Conservation (phyloP, 202 grass and related monocot genomes). For the Tripidium arundinaceum region DNA sequence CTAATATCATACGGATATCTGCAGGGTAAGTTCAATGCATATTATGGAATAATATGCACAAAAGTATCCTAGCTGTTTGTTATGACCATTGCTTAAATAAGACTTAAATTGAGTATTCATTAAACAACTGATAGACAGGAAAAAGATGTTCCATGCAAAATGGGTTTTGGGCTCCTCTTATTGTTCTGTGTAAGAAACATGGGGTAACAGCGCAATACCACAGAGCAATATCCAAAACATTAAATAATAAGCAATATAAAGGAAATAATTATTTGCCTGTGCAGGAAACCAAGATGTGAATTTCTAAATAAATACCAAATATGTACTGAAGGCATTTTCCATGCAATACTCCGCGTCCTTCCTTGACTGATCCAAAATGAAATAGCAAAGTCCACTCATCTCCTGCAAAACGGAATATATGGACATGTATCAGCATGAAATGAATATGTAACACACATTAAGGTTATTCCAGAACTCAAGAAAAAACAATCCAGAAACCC, state of each 20-base stretch:
- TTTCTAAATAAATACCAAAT: conserved; percentile 62
- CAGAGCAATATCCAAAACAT: neutral
- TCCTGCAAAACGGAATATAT: conserved; percentile 56
- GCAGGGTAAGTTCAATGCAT: neutral
- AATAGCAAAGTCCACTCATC: conserved; percentile 92
- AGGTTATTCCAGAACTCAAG: conserved; percentile 18
- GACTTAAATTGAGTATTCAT: neutral
- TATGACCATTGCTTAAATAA: neutral
- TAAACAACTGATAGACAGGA: neutral
- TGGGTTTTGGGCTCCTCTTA: neutral
- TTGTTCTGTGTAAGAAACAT: neutral
- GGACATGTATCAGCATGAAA: neutral
- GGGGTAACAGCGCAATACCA: conserved; percentile 1
- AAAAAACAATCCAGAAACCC: conserved; percentile 4
- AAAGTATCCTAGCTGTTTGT: conserved; percentile 3
- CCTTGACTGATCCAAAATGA: conserved; percentile 98
- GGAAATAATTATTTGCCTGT: neutral
- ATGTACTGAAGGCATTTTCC: conserved; percentile 91
- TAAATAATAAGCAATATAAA: conserved; percentile 11
- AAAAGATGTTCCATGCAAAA: neutral
- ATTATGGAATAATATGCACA: neutral
- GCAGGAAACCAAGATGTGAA: conserved; percentile 22
- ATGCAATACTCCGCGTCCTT: conserved; percentile 96
- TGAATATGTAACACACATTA: conserved; percentile 4
- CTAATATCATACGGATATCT: neutral